Conservation (phyloP, 2,329 filamentous ascomycete species). For the Ustulina deusta region DNA sequence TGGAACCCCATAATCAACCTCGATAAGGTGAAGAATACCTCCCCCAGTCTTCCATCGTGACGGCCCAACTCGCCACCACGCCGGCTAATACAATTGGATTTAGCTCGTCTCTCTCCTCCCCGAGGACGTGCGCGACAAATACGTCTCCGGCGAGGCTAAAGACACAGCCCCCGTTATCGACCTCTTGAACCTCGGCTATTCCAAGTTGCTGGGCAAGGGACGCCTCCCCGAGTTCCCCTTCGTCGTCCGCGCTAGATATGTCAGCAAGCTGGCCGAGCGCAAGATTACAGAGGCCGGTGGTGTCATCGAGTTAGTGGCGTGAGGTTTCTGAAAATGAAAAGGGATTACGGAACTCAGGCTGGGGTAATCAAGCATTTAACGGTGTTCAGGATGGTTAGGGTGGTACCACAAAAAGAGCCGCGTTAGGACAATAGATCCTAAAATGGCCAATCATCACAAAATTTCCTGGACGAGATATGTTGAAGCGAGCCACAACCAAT, state of each 20-base stretch:
- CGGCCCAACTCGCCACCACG: background rate
- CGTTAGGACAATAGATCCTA: conserved; percentile 34
- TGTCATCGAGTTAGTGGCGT: conserved; percentile 54
- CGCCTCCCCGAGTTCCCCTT: conserved; percentile 92
- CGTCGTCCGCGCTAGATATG: conserved; percentile 94
- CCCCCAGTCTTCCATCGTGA: background rate
- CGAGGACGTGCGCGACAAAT: conserved; percentile 90
- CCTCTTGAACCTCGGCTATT: conserved; percentile 96
- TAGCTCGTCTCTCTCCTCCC: conserved; percentile 97
- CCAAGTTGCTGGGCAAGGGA: conserved; percentile 99
- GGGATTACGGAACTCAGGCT: conserved; percentile 17
- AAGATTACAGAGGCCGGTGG: conserved; percentile 99
- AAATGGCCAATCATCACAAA: conserved; percentile 36
- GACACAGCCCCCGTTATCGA: conserved; percentile 98
- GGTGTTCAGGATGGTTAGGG: conserved; percentile 38
- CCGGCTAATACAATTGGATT: conserved; percentile 18
- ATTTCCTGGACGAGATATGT: conserved; percentile 14
- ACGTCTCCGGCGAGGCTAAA: conserved; percentile 81
- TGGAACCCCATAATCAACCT: conserved; percentile 99
- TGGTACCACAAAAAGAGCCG: conserved; percentile 22
- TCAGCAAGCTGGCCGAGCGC: conserved; percentile 95
- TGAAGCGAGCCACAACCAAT: conserved; percentile 23
- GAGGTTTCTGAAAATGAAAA: conserved; percentile 23
- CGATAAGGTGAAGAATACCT: conserved; percentile 80
- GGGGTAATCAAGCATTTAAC: conserved; percentile 35